Base-by-base conservation (phyloP, 1,139 yeast species). In the Yamadazyma atlantica region DNA sequence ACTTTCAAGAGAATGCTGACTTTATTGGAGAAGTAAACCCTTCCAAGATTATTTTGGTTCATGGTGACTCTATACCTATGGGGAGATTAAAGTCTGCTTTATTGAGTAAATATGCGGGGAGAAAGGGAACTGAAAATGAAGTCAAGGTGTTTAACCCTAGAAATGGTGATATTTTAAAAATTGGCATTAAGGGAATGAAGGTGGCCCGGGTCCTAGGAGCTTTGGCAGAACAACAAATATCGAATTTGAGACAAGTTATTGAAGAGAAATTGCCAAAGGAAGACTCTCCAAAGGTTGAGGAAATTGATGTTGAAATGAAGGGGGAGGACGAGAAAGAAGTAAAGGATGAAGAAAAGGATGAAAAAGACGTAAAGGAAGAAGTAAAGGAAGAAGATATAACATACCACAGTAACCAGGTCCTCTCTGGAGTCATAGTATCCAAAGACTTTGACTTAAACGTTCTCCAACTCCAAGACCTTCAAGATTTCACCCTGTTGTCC, bases 61-160 rank as follows among this genome's bases (percentile, higher is more conserved):
- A 92, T 58, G 99, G 99, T n/a, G 99, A 92, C 57, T 82, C 95
- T 2, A 89, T 87, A 49, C 97, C 96, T 21, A 92, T 92, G 98
- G 98, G 97, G 41, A 80, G 98, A 57, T 68, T 92, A 39, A 92
- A 92, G 58, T 86, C 96, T 18, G 98, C 98, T 0, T 68, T 92
- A 32, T 67, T 89, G 50, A 87, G 96, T 42, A 89, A 89, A 58
- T 94, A 90, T 54, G 75, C 90, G 6, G 76, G 80, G 34, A 71
- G 87, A 37, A 89, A 85, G 56, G 90, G 89, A 7, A 88, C 97
- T 0, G 95, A 86, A 6, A 78, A 85, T 36, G 98, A 92, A 57
- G 90, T 90, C n/a, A 86, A 80, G 52, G 95, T 92, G 4, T 90
- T 77, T 64, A 92, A 89, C 49, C 99, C 99, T 2, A 78, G 87